A percentile compares a stretch with the other conserved stretches of the same genome.
These are phyloP conservation scores for Magnusiomyces suaveolens DNA, from an alignment of 1,139 yeast genomes.

Conservation along the genomic window DNA sequence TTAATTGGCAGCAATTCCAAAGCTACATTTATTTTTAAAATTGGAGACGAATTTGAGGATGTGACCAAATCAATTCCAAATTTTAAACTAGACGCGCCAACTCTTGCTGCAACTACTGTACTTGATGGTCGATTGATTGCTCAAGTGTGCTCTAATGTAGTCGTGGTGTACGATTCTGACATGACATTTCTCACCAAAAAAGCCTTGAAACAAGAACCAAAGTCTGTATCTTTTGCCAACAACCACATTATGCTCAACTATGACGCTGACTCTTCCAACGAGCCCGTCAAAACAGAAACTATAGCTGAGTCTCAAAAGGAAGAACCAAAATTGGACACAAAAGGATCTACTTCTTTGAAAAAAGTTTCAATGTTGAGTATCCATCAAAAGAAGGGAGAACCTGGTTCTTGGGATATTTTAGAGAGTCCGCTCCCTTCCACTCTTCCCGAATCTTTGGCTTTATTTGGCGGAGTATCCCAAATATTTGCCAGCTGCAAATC, in stretches of 20 bases:
- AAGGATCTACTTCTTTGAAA: neutral
- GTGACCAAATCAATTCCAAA: conserved; percentile 43
- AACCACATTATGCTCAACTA: conserved; percentile 7
- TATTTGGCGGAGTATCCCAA: neutral
- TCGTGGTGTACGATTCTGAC: conserved; percentile 2
- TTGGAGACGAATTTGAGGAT: conserved; percentile 57
- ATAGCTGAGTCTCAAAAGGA: neutral
- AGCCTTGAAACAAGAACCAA: conserved; percentile 1
- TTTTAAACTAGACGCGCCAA: conserved; percentile 54
- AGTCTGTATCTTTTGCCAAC: conserved; percentile 10
- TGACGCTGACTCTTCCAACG: neutral
- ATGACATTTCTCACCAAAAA: neutral
- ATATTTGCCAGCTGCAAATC: neutral
- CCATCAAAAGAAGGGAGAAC: neutral
- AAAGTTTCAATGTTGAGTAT: neutral
- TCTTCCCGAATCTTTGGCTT: neutral
- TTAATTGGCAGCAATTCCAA: conserved; percentile 50
- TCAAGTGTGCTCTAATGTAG: conserved; percentile 39
- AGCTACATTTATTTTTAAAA: conserved; percentile 51
- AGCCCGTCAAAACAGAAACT: neutral
- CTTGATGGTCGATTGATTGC: conserved; percentile 53
- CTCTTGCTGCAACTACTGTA: conserved; percentile 58
- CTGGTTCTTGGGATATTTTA: neutral
- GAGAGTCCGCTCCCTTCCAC: neutral
- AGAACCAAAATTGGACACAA: neutral